Base-by-base conservation (phyloP, 257 asterid genomes). In the Capsicum baccatum region DNA sequence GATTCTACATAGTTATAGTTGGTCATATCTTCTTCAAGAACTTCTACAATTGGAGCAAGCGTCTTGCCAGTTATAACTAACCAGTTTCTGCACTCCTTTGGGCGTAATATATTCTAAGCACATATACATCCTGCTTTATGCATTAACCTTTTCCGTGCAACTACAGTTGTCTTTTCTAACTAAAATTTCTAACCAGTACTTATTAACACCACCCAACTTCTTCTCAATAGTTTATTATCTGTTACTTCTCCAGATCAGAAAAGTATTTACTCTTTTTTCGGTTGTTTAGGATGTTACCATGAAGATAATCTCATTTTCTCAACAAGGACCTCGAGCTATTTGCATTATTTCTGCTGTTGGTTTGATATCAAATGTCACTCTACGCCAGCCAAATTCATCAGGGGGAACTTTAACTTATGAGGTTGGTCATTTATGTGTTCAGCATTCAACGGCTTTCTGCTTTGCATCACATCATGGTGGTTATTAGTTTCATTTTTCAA, bases 291-390 rank as follows among this genome's bases (percentile, higher is more conserved):
- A 95, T 88, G 91, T 95, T 66, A 86, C 94, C 0, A 89, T 76
- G 84, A 95, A 91, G 91, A 91, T 93, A 70, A 91, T 91, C 83
- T 91, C 94, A 69, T 92, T 95, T 79, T 89, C 95, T 66, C 94
- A 87, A 78, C 93, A 93, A 87, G 98, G 97, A 48, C 97, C 97
- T 4, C 94, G 97, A 81, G 93, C 98, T 55, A 89, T 95, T 79
- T 95, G 97, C 86, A 89, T 95, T 52, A 89, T 95, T 62, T 95
- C 98, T 58, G 97, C 94, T 79, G 91, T 90, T 59, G 97, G 98
- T 63, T 82, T 91, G 66, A 92, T 95, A 79, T 93, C 97, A 9
- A 93, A 88, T 83, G 97, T 93, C 50, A 93, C 97, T 56, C 91
- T 93, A 79, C 86, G 92, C 59, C 97, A 91, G 86, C 97, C 97